Evolutionary conservation across 768 basidiomycete genomes (phyloP).

Genomic region (Fistulinella prunicolor): DNA sequence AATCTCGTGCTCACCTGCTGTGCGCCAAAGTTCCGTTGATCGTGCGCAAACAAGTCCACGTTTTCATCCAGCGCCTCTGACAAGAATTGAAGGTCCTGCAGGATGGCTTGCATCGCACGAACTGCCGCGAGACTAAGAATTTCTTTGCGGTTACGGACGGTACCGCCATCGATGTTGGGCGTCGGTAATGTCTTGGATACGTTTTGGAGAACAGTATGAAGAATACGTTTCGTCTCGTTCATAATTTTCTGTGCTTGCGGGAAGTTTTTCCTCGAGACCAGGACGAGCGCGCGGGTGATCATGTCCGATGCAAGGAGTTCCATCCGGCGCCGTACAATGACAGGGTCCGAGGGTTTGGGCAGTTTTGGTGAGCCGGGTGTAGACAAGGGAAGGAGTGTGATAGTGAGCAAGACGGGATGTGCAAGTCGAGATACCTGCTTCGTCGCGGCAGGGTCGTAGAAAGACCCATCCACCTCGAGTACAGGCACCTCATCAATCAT

Average conservation of each 20-base stretch:
- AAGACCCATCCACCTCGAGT: constrained; percentile 92
- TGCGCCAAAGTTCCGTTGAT: constrained; percentile 93
- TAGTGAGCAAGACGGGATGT: constrained; percentile 90
- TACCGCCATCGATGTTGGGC: constrained; percentile 44
- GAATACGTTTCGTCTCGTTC: constrained; percentile 86
- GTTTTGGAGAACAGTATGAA: constrained; percentile 86
- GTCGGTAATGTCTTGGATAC: constrained; percentile 71
- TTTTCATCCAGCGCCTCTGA: constrained; percentile 90
- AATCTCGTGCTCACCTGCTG: constrained; percentile 70
- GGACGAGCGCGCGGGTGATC: constrained; percentile 91
- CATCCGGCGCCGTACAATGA: constrained; percentile 92
- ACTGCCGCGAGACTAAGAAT: constrained; percentile 68
- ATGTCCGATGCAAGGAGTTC: constrained; percentile 96
- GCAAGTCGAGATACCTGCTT: constrained; percentile 87
- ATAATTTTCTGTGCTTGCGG: constrained; percentile 88
- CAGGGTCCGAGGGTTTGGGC: constrained; percentile 66
- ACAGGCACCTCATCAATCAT: constrained; percentile 99
- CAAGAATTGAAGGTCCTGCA: constrained; percentile 84
- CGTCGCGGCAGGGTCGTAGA: constrained; percentile 84
- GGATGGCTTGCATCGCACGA: constrained; percentile 76
- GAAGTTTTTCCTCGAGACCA: constrained; percentile 89
- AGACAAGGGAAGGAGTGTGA: constrained; percentile 74
- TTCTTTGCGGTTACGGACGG: constrained; percentile 74
- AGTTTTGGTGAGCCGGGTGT: constrained; percentile 31
- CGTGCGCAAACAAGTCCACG: constrained; percentile 87